Evolutionary conservation across 2,329 filamentous ascomycete species (phyloP), one percentile per base, ranked within the genome.

Genomic region (Aurifilum marmelostoma): DNA sequence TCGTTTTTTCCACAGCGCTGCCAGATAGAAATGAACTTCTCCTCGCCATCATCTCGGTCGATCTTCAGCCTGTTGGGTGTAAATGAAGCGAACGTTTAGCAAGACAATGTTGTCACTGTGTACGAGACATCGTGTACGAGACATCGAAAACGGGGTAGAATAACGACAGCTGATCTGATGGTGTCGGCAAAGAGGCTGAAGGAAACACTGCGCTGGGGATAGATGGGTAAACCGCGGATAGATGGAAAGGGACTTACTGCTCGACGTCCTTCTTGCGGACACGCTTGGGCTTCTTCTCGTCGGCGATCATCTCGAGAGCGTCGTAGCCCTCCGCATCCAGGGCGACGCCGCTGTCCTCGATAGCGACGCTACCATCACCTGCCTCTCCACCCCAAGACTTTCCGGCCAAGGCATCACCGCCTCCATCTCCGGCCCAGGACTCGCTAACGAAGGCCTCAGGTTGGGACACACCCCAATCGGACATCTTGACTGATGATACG

Each of bases 241-340:
- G 27, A 27, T 41, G 16, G 16, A n/a, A 62, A n/a, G 5, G 1
- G 47, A 71, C 69, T 71, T 37, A 71, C 69, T 67, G 39, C 56
- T 71, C 61, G 24, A 71, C 56, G 12, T 69, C 69, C 50, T 47
- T 69, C 47, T 71, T 62, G 34, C 69, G 69, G 47, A 71, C 21
- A 21, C 69, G 69, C 54, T 39, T 66, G 8, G 67, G 54, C 64
- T 67, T 71, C n/a, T 37, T 43, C 27, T 43, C 63, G 21, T 67
- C 52, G n/a, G 37, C 47, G 18, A 41, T 9, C 18, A 41, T 21
- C n/a, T 63, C 24, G 24, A 21, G n/a, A 32, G 18, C 27, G 14
- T 63, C 61, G 39, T 27, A 32, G 3, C 39, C 61, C 12, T 50
- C 61, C 14, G 8, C 5, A 4, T 60, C 56, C 29, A 60, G 56